phyloP scores from a whole-genome alignment of 257 asterid species.

The Rehmannia glutinosa region DNA sequence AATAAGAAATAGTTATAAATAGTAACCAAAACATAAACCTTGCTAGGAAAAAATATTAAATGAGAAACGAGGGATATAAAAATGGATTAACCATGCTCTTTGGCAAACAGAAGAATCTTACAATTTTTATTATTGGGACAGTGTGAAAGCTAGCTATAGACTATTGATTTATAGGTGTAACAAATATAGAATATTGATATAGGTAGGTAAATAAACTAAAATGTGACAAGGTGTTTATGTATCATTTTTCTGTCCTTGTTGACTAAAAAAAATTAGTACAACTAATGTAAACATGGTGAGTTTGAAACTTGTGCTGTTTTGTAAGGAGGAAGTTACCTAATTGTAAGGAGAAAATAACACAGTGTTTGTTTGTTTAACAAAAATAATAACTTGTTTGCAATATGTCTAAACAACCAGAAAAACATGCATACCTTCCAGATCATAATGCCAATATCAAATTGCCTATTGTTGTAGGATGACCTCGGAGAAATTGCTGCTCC shows the following conservation, averaged over 20 bases:
- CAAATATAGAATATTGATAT: conserved; percentile 1
- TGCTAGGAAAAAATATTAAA: conserved; percentile 27
- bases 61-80: neutral
- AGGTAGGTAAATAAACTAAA: neutral
- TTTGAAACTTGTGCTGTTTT: no score
- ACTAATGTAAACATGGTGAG: conserved; percentile 7
- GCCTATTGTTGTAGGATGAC: conserved; percentile 55
- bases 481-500: conserved; percentile 98
- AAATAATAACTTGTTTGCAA: no score
- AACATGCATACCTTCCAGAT: conserved; percentile 80
- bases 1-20: no score
- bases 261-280: conserved; percentile 13
- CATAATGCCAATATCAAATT: conserved; percentile 83
- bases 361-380: no score
- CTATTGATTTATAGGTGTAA: no score
- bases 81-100: conserved; percentile 19
- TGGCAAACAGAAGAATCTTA: conserved; percentile 50
- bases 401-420: no score
- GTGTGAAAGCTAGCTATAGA: no score
- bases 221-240: neutral
- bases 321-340: no score
- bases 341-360: no score
- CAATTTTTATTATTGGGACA: conserved; percentile 1
- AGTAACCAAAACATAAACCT: no score
- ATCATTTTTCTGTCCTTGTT: conserved; percentile 14